Evolutionary conservation across 768 basidiomycete species (phyloP), one percentile per base, ranked within the genome.

Genomic region (Ramaria sp.): DNA sequence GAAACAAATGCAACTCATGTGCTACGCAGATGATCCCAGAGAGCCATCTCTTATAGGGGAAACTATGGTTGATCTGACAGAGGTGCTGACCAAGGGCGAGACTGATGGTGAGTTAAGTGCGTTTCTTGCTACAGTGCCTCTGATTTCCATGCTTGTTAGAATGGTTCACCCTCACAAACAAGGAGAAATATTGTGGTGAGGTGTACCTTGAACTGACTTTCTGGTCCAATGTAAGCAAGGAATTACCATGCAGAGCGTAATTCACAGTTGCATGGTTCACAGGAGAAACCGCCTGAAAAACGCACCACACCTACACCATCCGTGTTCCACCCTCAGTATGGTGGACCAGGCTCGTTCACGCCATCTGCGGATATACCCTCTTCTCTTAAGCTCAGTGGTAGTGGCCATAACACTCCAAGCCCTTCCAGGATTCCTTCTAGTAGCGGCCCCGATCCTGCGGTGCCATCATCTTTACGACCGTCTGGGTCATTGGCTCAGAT

Each of bases 11-110:
- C 78, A 76, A 61, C 63, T 99, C 43, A 80, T 85, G 32, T 93
- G 92, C 67, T 99, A 85, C 66, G 96, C 96, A 18, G 95, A 98
- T 67, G 96, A 98, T 65, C 75, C 88, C 48, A 81, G 88, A 53
- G 96, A 99, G 63, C 96, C 96, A 43, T 93, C 92, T 62, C 75
- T 98, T 60, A 94, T 99, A 63, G 96, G 96, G 44, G 96, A 99
- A 67, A 70, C 82, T 3, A 77, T 79, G 38, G 88, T 98, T 5
- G 88, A 95, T 68, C 76, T 98, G 37, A 86, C 84, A 3, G 88
- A 90, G 62, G 95, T 85, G 6, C 67, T 98, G 62, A 92, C 90
- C 55, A 93, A 88, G 69, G 96, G 96, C 42, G 94, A 97, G 69
- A 93, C 89, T 1, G 96, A 99, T 70, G 94, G 96, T 93, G 64